Percentiles rank a stretch among this genome's conserved stretches.
Evolutionary conservation across 2,329 filamentous ascomycete species (phyloP).

Genomic region (Neofusicoccum laricinum): DNA sequence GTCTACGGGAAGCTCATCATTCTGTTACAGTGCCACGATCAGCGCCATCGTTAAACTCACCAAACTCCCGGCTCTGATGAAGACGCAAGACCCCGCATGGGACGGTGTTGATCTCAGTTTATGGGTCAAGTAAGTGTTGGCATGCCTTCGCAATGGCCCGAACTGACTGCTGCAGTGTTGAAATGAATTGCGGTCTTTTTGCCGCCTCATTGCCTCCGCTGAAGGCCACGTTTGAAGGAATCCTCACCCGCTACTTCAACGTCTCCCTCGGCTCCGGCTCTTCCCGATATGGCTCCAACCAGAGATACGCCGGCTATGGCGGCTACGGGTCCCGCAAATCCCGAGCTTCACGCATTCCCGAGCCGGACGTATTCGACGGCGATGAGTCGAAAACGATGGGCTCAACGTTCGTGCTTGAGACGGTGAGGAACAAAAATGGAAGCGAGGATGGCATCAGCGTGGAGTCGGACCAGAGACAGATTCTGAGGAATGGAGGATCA

Average conservation of each 20-base stretch:
- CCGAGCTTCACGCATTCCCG: background rate
- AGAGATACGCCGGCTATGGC: background rate
- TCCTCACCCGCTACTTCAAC: background rate
- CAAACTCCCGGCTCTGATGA: slow-evolving; percentile 24
- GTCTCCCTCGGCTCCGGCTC: background rate
- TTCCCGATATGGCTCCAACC: background rate
- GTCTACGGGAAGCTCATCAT: background rate
- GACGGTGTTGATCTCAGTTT: slow-evolving; percentile 25
- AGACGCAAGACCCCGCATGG: slow-evolving; percentile 26
- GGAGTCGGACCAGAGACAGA: slow-evolving; percentile 1
- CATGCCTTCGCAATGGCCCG: too few relatives aligned
- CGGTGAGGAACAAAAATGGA: background rate
- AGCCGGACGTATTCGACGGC: background rate
- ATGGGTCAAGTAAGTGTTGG: slow-evolving; percentile 18
- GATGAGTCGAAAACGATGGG: background rate
- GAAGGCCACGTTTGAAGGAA: background rate
- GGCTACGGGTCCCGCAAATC: background rate
- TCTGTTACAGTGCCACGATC: slow-evolving; percentile 21
- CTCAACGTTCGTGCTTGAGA: background rate
- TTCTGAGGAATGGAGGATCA: background rate
- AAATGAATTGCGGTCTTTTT: slow-evolving; percentile 5
- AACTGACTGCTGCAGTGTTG: background rate
- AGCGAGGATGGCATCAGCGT: slow-evolving; percentile 6
- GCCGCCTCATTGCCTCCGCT: background rate
- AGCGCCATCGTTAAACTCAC: slow-evolving; percentile 29